Evolutionary conservation across 2,329 filamentous ascomycete genomes (phyloP).

Genomic region (Claviceps africana): DNA sequence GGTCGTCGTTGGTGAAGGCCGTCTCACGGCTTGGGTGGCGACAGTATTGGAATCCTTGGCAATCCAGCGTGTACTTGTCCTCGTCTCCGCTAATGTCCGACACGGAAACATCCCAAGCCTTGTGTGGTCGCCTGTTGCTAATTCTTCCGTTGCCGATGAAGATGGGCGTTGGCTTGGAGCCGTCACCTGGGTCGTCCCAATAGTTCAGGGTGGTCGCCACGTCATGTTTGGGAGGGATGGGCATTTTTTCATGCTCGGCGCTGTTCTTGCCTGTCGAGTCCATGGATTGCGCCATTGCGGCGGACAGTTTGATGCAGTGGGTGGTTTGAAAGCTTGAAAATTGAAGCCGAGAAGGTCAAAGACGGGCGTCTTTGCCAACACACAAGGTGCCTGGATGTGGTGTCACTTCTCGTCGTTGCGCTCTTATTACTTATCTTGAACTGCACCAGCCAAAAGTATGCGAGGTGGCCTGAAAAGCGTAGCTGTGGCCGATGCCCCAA

Average conservation of each 20-base stretch:
- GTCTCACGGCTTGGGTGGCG: slow-evolving; percentile 17
- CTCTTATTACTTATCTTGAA: background rate
- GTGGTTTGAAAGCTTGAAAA: no score
- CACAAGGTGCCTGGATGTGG: background rate
- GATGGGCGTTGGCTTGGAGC: slow-evolving; percentile 24
- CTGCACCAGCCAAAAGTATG: no score
- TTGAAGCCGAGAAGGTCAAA: background rate
- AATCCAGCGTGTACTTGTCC: slow-evolving; percentile 25
- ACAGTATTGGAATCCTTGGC: slow-evolving; percentile 26
- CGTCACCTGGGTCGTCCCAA: slow-evolving; percentile 27
- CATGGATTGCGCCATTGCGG: background rate
- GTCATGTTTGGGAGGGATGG: slow-evolving; percentile 6
- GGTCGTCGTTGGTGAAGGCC: slow-evolving; percentile 37
- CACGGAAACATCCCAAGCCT: slow-evolving; percentile 29
- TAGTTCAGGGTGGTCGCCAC: slow-evolving; percentile 26
- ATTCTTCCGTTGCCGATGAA: slow-evolving; percentile 16
- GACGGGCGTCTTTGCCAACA: background rate
- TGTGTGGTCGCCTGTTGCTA: slow-evolving; percentile 18
- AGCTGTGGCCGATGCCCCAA: no score
- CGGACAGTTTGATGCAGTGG: background rate
- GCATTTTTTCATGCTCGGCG: background rate
- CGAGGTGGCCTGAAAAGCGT: no score
- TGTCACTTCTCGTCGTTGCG: background rate
- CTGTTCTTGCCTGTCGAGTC: background rate
- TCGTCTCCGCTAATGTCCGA: slow-evolving; percentile 27